phyloP scores from a whole-genome alignment of 257 asterid species.

The Solanum corneliomulleri region DNA sequence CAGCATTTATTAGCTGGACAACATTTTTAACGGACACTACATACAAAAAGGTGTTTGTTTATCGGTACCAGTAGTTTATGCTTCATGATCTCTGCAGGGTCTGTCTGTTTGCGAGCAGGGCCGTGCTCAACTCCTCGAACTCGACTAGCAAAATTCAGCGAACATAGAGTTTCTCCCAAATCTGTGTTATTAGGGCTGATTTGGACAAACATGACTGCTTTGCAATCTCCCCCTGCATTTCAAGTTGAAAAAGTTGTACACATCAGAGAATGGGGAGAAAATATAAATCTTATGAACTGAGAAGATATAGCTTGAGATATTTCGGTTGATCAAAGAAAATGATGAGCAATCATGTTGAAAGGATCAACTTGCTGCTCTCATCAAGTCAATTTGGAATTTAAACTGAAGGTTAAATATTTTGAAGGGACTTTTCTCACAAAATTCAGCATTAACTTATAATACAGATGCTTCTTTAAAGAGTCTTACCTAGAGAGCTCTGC shows the following conservation, averaged over 20 bases:
- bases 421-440: neutral
- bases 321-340: neutral
- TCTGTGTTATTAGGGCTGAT: slow-evolving; percentile 66
- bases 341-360: neutral
- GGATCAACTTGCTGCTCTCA: neutral
- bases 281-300: neutral
- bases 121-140: slow-evolving; percentile 93
- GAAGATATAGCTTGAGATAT: neutral
- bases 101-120: slow-evolving; percentile 74
- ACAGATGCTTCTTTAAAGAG: neutral
- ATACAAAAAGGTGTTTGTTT: neutral
- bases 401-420: neutral
- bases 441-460: neutral
- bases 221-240: slow-evolving; percentile 92
- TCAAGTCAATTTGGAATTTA: neutral
- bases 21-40: neutral
- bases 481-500: slow-evolving; percentile 90
- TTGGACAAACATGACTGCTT: slow-evolving; percentile 77
- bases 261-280: neutral
- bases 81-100: slow-evolving; percentile 55
- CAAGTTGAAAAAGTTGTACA: neutral
- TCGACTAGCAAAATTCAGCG: slow-evolving; percentile 86
- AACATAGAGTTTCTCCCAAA: slow-evolving; percentile 83
- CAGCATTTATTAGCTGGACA: slow-evolving; percentile 8
- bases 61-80: slow-evolving; percentile 73